A percentile compares a stretch with the other conserved stretches of the same genome.
Conservation (phyloP, 2,329 filamentous ascomycete genomes). For the Juglanconis juglandina region DNA sequence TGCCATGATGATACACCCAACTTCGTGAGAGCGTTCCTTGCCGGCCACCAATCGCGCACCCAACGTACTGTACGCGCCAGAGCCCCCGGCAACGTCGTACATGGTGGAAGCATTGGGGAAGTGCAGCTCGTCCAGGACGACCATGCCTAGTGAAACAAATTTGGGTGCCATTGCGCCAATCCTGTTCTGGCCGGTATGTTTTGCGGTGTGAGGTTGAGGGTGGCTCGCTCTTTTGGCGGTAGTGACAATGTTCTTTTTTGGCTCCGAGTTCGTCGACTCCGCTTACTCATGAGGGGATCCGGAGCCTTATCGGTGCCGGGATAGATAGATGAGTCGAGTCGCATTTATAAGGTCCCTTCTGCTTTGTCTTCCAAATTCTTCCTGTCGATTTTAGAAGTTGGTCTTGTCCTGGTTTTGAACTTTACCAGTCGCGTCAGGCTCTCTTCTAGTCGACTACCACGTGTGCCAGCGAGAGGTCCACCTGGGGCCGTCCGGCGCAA, state of each 20-base stretch:
- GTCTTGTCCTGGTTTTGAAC: too few relatives aligned
- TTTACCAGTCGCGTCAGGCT: background rate
- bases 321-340: too few relatives aligned
- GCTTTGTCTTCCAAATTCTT: too few relatives aligned
- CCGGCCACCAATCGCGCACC: conserved; percentile 14
- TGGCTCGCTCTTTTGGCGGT: too few relatives aligned
- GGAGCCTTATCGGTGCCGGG: too few relatives aligned
- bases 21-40: background rate
- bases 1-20: conserved; percentile 2
- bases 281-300: too few relatives aligned
- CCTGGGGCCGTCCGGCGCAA: too few relatives aligned
- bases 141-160: conserved; percentile 32
- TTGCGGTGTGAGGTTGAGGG: too few relatives aligned
- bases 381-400: too few relatives aligned
- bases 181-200: background rate
- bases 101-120: conserved; percentile 24
- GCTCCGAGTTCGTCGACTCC: too few relatives aligned
- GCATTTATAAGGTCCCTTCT: too few relatives aligned
- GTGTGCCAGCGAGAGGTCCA: background rate
- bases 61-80: conserved; percentile 30
- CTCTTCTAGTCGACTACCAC: background rate
- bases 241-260: too few relatives aligned
- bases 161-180: background rate
- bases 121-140: conserved; percentile 33
- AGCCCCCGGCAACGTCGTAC: conserved; percentile 29